phyloP scores from a whole-genome alignment of 108 stramenopile species.

The Nannochloropsis gaditana region DNA sequence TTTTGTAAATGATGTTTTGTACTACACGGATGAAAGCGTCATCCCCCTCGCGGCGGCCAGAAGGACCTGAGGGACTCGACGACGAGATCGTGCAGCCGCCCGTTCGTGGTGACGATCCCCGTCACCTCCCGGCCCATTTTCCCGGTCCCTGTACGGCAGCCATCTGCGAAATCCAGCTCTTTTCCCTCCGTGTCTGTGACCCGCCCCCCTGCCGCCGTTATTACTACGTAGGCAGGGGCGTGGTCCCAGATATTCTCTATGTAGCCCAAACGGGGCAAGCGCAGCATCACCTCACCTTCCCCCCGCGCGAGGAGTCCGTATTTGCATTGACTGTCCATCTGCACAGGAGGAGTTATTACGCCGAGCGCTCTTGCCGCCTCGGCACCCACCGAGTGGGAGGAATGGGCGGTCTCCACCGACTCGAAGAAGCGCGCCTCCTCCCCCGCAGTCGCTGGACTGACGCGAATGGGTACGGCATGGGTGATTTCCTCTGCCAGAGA shows the following conservation, averaged over 20 bases:
- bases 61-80: background rate
- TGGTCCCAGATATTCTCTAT: constrained; percentile 79
- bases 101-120: constrained; percentile 27
- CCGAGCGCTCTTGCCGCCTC: constrained; percentile 32
- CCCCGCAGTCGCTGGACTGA: background rate
- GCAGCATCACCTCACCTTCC: constrained; percentile 40
- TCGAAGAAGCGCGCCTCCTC: constrained; percentile 34
- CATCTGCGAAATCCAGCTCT: constrained; percentile 62
- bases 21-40: too few relatives aligned
- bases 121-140: background rate
- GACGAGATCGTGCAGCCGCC: background rate
- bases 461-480: background rate
- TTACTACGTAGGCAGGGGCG: constrained; percentile 62
- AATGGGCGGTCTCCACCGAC: constrained; percentile 37
- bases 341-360: constrained; percentile 29
- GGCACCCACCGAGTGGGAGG: constrained; percentile 33
- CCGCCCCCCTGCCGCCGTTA: constrained; percentile 68
- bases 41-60: background rate
- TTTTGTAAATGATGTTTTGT: too few relatives aligned
- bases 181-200: constrained; percentile 66
- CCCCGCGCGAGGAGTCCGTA: constrained; percentile 69
- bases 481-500: constrained; percentile 26
- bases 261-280: constrained; percentile 54
- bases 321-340: constrained; percentile 74
- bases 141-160: constrained; percentile 20